phyloP scores from a whole-genome alignment of 805 yeast species.

The Saccharomycopsis schoenii region DNA sequence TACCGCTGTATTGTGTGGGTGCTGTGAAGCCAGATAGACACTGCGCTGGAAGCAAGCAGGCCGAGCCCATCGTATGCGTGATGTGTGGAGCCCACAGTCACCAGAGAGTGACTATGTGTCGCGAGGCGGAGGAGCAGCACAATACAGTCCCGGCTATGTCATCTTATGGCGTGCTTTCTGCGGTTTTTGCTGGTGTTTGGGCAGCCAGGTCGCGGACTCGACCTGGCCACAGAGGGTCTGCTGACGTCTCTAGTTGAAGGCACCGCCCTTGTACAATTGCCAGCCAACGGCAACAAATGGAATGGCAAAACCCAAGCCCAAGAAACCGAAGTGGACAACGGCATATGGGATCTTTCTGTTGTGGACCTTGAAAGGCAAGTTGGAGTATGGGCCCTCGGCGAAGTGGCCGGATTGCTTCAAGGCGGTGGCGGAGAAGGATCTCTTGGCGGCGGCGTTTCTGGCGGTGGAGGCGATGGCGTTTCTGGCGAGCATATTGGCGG shows the following conservation, averaged over 20 bases:
- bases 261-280: constrained; percentile 84
- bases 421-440: constrained; percentile 51
- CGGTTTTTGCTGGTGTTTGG: no score
- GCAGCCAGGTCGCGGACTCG: no score
- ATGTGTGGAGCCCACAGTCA: no score
- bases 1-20: no score
- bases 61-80: no score
- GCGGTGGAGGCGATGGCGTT: constrained; percentile 21
- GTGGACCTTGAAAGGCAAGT: constrained; percentile 91
- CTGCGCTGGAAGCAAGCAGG: no score
- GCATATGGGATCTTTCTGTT: constrained; percentile 86
- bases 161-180: no score
- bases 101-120: no score
- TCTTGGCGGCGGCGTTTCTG: constrained; percentile 23
- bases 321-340: constrained; percentile 70
- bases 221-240: no score
- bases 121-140: no score
- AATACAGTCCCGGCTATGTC: no score
- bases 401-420: constrained; percentile 40
- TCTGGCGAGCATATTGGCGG: constrained; percentile 25
- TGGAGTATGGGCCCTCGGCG: constrained; percentile 79
- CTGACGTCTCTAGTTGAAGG: constrained; percentile 10
- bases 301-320: constrained; percentile 57
- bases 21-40: no score
- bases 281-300: constrained; percentile 75